These are phyloP conservation scores for Vanrija sp. DNA, from an alignment of 1,284 basidiomycete genomes.

Conservation along the genomic window DNA sequence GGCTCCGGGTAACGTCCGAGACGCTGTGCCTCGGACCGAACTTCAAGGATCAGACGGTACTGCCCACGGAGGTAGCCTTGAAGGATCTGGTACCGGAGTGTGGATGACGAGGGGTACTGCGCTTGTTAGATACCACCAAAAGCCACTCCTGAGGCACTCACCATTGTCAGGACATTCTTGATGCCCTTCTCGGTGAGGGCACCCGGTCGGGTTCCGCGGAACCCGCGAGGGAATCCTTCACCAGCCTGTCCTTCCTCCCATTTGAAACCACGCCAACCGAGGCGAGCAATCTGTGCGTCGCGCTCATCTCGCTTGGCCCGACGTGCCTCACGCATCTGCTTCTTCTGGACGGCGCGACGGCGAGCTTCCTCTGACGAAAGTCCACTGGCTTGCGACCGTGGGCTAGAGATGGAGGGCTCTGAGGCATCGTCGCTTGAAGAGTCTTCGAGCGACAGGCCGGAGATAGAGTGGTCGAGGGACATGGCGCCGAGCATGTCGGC, in stretches of 20 bases:
- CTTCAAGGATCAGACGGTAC: slow-evolving; percentile 46
- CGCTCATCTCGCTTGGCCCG: slow-evolving; percentile 21
- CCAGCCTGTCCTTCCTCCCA: slow-evolving; percentile 42
- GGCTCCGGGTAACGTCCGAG: slow-evolving; percentile 37
- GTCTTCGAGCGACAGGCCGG: slow-evolving; percentile 8
- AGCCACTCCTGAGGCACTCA: slow-evolving; percentile 48
- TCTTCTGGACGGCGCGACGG: slow-evolving; percentile 1
- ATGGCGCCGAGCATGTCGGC: slow-evolving; percentile 36
- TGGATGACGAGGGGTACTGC: slow-evolving; percentile 54
- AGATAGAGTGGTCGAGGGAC: slow-evolving; percentile 8
- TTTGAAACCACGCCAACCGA: slow-evolving; percentile 45
- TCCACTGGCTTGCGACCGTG: slow-evolving; percentile 6
- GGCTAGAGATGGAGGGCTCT: slow-evolving; percentile 5
- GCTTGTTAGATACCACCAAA: slow-evolving; percentile 2
- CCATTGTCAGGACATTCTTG: slow-evolving; percentile 81
- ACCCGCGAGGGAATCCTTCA: slow-evolving; percentile 40
- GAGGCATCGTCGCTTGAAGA: slow-evolving; percentile 1
- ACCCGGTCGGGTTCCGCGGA: slow-evolving; percentile 59
- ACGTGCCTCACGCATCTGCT: slow-evolving; percentile 13
- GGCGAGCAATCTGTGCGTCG: slow-evolving; percentile 24
- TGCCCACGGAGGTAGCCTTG: slow-evolving; percentile 54
- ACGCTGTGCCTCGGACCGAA: slow-evolving; percentile 34
- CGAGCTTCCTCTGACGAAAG: slow-evolving; percentile 1
- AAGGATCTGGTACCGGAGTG: slow-evolving; percentile 53
- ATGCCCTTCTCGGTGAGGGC: slow-evolving; percentile 72